Evolutionary conservation across 345 rosid species (phyloP).

Genomic region (Populus nigra): DNA sequence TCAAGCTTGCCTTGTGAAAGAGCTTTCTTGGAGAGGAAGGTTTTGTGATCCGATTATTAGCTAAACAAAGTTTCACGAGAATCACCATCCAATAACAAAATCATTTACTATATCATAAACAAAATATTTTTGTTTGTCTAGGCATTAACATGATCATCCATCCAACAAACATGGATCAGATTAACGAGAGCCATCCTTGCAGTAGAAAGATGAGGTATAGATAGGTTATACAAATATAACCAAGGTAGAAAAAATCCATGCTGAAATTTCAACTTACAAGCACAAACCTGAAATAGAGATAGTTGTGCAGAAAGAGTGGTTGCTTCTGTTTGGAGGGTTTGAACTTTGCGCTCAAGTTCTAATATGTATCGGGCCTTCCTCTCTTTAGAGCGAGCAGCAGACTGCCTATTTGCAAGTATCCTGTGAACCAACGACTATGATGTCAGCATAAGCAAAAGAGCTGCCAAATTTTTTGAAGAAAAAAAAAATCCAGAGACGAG

Average conservation of each 20-base stretch:
- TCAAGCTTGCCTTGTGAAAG: background rate
- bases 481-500: background rate
- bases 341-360: constrained; percentile 84
- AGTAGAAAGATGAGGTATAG: background rate
- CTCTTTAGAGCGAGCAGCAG: constrained; percentile 93
- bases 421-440: constrained; percentile 22
- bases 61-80: background rate
- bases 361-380: constrained; percentile 74
- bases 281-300: constrained; percentile 69
- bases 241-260: background rate
- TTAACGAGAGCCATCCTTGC: background rate
- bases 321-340: constrained; percentile 86
- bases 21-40: background rate
- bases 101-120: background rate
- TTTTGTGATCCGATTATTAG: background rate
- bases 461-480: background rate
- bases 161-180: background rate
- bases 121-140: background rate
- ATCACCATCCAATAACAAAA: background rate
- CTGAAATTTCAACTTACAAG: background rate
- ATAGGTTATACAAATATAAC: background rate
- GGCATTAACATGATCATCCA: background rate
- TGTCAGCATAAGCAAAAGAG: background rate
- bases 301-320: constrained; percentile 87
- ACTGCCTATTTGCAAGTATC: constrained; percentile 86